Base-by-base conservation (phyloP, 2,329 filamentous ascomycete species). In the Colletotrichum theobromicola region DNA sequence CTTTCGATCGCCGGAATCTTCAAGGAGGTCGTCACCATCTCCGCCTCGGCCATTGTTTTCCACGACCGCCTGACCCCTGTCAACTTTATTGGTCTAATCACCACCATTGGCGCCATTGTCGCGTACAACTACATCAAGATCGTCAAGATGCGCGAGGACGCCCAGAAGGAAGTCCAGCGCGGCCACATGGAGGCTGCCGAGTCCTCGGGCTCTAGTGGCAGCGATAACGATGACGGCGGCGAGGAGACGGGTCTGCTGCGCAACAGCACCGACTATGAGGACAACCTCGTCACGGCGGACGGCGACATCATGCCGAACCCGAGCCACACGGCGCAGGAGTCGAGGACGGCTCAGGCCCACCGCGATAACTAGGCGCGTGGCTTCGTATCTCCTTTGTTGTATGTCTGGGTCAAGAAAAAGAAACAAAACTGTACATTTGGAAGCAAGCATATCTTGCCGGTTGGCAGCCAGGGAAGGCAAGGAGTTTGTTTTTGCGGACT, bases 21-120 rank as follows among this genome's bases (percentile, higher is more conserved):
- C 89, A 99, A 99, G 83, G 97, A 99, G 86, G 97, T 98, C 53
- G 93, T 99, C 70, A 99, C 97, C 16, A 98, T 99, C 80, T 93
- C 92, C 53, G 95, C 95, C 1, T 96, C 96, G 0, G 94, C 95
- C 10, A 83, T 97, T 32, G 92, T 98, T 5, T 99, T 98, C 86
- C 91, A 97, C 79, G 97, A 99, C 82, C 91, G 90, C 63, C 90
- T 99, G 60, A 98, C 96, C 0, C 87, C 93, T 0, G 91, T 99
- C 86, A 99, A 99, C 83, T 87, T 98, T 12, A 90, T 94, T 18
- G 97, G 97, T 9, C 87, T 99, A 15, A 81, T 97, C n/a, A 92
- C 98, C 64, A 99, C 97, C 0, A 94, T 98, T 78, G 87, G 89
- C 55, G 96, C 95, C 77, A 99, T 99, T 77, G 92, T 88, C 7